phyloP scores from a whole-genome alignment of 2,329 filamentous ascomycete genomes.

The Grosmannia penicillata region DNA sequence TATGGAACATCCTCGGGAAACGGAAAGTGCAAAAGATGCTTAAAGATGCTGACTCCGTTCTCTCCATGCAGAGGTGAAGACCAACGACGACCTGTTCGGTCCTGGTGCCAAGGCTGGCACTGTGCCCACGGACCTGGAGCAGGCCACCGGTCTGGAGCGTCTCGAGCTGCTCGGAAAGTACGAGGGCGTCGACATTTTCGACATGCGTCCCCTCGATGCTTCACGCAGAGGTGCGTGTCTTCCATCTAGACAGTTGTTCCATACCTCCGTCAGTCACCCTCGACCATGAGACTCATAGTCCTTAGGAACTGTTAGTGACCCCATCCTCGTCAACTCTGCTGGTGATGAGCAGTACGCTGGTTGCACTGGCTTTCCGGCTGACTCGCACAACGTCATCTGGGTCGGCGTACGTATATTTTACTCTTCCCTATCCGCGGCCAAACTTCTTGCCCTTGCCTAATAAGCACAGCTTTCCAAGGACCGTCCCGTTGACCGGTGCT shows the following conservation, averaged over 20 bases:
- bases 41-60: conserved; percentile 6
- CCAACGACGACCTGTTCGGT: conserved; percentile 66
- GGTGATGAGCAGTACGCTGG: conserved; percentile 94
- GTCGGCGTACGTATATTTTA: conserved; percentile 51
- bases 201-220: conserved; percentile 91
- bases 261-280: neutral
- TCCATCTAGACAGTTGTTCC: no score
- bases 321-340: conserved; percentile 78
- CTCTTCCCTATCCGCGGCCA: neutral
- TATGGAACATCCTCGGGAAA: no score
- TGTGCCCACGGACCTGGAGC: conserved; percentile 86
- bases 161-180: conserved; percentile 98
- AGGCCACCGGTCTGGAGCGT: conserved; percentile 94
- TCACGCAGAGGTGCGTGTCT: conserved; percentile 57
- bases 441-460: neutral
- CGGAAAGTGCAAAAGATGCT: no score
- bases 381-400: conserved; percentile 87
- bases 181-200: conserved; percentile 94
- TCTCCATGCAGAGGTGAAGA: conserved; percentile 57
- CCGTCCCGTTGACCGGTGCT: conserved; percentile 86
- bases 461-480: conserved; percentile 69
- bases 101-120: conserved; percentile 71
- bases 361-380: conserved; percentile 86
- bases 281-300: neutral
- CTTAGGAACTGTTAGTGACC: conserved; percentile 75